Conservation (phyloP, 352 stramenopile genomes). For the Phytophthora syringae region DNA sequence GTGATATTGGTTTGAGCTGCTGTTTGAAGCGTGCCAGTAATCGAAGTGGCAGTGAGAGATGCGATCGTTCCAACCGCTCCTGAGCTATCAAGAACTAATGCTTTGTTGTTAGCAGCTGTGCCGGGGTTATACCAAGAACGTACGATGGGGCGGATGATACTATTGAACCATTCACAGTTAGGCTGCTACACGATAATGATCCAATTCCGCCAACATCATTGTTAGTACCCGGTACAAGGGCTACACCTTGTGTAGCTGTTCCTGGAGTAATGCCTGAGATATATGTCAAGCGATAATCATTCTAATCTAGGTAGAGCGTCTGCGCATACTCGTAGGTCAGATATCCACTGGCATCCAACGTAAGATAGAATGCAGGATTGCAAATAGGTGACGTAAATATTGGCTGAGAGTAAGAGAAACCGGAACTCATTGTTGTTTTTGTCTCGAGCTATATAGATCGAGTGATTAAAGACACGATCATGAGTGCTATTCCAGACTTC, state of each 20-base stretch:
- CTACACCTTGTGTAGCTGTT: slow-evolving; percentile 5
- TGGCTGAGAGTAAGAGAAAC: slow-evolving; percentile 23
- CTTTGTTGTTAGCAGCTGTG: too few relatives aligned
- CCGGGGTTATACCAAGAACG: too few relatives aligned
- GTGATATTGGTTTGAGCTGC: too few relatives aligned
- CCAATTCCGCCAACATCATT: slow-evolving; percentile 7
- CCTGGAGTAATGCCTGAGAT: slow-evolving; percentile 4
- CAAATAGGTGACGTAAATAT: slow-evolving; percentile 19
- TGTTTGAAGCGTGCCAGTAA: too few relatives aligned
- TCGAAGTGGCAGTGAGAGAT: too few relatives aligned
- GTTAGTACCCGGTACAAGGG: background rate
- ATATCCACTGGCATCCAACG: slow-evolving; percentile 8
- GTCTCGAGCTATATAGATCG: slow-evolving; percentile 24
- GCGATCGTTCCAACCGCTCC: too few relatives aligned
- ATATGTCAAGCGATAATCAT: slow-evolving; percentile 19
- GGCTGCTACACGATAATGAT: too few relatives aligned
- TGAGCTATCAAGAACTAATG: too few relatives aligned
- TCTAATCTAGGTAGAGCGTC: slow-evolving; percentile 18
- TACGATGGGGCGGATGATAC: too few relatives aligned
- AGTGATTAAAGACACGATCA: slow-evolving; percentile 6
- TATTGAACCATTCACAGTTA: too few relatives aligned
- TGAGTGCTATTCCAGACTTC: slow-evolving; percentile 18
- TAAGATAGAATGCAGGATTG: slow-evolving; percentile 24
- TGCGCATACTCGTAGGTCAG: slow-evolving; percentile 24
- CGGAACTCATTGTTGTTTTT: slow-evolving; percentile 31